A percentile compares a stretch with the other conserved stretches of the same genome.
Conservation (phyloP, 257 asterid species). For the Verbascum thapsus region DNA sequence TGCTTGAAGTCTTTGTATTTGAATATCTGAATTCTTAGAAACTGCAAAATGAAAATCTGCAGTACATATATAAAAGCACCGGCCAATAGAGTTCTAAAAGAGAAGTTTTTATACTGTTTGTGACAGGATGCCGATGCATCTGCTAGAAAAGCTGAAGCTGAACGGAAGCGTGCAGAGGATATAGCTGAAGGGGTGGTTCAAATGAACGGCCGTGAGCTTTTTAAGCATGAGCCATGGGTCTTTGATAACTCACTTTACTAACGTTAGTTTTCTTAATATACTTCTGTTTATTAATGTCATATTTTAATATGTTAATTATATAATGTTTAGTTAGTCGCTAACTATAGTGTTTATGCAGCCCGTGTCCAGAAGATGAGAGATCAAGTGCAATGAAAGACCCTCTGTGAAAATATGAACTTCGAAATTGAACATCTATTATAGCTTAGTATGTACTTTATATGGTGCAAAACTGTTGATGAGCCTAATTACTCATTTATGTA, state of each 20-base stretch:
- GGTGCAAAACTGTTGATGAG: too few species aligned
- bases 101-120: neutral
- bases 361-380: neutral
- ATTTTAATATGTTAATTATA: neutral
- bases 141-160: slow-evolving; percentile 64
- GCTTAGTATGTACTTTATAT: neutral
- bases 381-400: neutral
- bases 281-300: neutral
- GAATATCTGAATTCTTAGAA: too few species aligned
- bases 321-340: neutral
- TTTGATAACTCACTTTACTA: slow-evolving; percentile 67
- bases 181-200: slow-evolving; percentile 70
- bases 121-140: slow-evolving; percentile 70
- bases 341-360: neutral
- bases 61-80: neutral
- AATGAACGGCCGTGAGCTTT: slow-evolving; percentile 90
- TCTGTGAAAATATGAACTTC: neutral
- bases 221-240: slow-evolving; percentile 77
- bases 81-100: neutral
- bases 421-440: neutral
- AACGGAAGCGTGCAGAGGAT: slow-evolving; percentile 78
- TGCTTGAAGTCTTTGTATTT: too few species aligned
- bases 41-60: too few species aligned
- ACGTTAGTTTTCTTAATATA: slow-evolving; percentile 30
- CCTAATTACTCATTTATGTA: too few species aligned